Conservation (phyloP, 2,329 filamentous ascomycete species). For the Fonsecaea multimorphosa region DNA sequence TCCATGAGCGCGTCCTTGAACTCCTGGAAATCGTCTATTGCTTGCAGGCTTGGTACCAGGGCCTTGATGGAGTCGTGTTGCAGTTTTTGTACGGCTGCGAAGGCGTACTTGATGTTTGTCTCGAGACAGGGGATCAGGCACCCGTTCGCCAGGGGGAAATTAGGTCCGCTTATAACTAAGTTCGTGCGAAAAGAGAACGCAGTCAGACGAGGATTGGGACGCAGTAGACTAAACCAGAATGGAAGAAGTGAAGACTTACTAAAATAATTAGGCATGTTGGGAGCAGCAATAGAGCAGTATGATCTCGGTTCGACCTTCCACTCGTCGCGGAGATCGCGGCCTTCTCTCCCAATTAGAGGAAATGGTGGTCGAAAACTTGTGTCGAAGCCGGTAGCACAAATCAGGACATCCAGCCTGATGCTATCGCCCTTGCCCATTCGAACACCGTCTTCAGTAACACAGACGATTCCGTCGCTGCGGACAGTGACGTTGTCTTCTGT, state of each 20-base stretch:
- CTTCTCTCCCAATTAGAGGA: slow-evolving; percentile 42
- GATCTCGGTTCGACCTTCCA: slow-evolving; percentile 46
- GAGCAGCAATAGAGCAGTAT: slow-evolving; percentile 55
- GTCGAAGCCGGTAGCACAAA: slow-evolving; percentile 48
- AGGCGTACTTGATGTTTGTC: slow-evolving; percentile 46
- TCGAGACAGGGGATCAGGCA: slow-evolving; percentile 44
- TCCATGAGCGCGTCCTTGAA: slow-evolving; percentile 23
- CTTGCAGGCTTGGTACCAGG: slow-evolving; percentile 39
- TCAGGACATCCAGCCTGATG: slow-evolving; percentile 42
- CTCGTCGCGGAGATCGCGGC: slow-evolving; percentile 39
- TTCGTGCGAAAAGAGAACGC: not conserved
- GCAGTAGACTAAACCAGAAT: too few species aligned
- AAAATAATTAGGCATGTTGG: slow-evolving; percentile 52
- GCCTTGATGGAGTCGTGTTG: slow-evolving; percentile 46
- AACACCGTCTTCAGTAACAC: slow-evolving; percentile 18
- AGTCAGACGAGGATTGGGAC: too few species aligned
- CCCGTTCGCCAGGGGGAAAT: slow-evolving; percentile 41
- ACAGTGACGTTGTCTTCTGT: slow-evolving; percentile 34
- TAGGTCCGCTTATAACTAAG: slow-evolving; percentile 42
- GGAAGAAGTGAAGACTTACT: slow-evolving; percentile 21
- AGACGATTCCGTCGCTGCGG: slow-evolving; percentile 7
- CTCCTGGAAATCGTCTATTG: slow-evolving; percentile 30
- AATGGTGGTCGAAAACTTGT: slow-evolving; percentile 45
- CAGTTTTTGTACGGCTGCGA: slow-evolving; percentile 45
- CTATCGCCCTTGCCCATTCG: slow-evolving; percentile 40